Evolutionary conservation across 805 yeast species (phyloP).

Genomic region (Blastobotrys mokoenaii): DNA sequence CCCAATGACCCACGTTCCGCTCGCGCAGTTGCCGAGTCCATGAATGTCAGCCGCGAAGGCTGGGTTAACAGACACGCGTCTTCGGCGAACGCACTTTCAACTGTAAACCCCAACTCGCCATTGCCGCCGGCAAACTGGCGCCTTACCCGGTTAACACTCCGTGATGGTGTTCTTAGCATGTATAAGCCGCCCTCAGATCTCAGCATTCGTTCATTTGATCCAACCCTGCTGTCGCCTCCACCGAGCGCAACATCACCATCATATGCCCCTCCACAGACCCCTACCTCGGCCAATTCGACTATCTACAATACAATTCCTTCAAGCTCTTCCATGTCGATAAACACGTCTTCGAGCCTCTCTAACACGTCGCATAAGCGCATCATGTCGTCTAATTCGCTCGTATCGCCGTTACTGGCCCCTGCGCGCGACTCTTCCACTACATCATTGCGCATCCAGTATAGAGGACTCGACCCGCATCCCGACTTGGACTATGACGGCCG

Average conservation of each 20-base stretch:
- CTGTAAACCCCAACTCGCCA: background rate
- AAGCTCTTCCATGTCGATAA: background rate
- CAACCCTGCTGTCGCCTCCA: constrained; percentile 2
- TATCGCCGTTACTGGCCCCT: background rate
- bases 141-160: constrained; percentile 56
- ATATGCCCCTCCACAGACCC: too few species aligned
- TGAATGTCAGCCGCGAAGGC: constrained; percentile 35
- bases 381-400: background rate
- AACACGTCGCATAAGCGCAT: background rate
- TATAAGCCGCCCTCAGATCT: constrained; percentile 49
- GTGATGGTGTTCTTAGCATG: constrained; percentile 56
- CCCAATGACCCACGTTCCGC: background rate
- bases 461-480: constrained; percentile 46
- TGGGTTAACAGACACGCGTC: constrained; percentile 45
- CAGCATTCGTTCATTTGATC: constrained; percentile 33
- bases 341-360: background rate
- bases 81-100: constrained; percentile 6
- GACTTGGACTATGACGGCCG: constrained; percentile 42
- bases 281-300: background rate
- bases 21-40: background rate
- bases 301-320: background rate
- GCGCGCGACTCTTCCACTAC: background rate
- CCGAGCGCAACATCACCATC: background rate
- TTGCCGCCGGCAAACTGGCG: constrained; percentile 25
- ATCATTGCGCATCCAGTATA: constrained; percentile 9